A percentile compares a stretch with the other conserved stretches of the same genome.
Conservation (phyloP, 2,329 filamentous ascomycete genomes). For the Grosmannia huntii region DNA sequence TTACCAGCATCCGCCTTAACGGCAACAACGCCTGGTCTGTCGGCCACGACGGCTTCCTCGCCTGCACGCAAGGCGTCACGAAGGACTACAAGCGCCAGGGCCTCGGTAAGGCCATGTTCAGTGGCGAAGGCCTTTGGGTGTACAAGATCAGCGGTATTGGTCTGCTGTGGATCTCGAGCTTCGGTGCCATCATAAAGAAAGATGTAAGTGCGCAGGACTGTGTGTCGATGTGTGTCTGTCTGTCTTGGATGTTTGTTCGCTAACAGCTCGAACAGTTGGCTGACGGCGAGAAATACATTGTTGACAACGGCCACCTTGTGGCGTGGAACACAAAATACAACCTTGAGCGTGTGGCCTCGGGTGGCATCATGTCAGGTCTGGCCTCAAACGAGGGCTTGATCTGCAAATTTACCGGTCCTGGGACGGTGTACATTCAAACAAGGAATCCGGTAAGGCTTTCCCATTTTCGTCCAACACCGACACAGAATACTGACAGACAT, state of each 20-base stretch:
- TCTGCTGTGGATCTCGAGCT: constrained; percentile 79
- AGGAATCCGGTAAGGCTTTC: constrained; percentile 54
- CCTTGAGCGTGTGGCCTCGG: constrained; percentile 78
- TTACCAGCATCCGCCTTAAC: constrained; percentile 63
- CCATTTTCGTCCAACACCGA: not conserved
- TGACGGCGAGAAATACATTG: constrained; percentile 74
- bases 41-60: constrained; percentile 76
- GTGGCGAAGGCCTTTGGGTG: constrained; percentile 81
- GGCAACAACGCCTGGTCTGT: constrained; percentile 71
- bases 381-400: constrained; percentile 77
- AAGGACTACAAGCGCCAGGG: constrained; percentile 82
- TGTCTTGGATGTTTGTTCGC: too few species aligned
- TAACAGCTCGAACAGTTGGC: constrained; percentile 27
- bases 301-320: constrained; percentile 86
- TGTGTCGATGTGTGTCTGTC: not conserved
- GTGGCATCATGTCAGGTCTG: constrained; percentile 82
- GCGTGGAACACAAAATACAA: constrained; percentile 96
- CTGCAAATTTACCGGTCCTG: constrained; percentile 87
- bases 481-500: not conserved
- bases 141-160: constrained; percentile 76
- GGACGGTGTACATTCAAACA: constrained; percentile 86
- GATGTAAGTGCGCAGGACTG: constrained; percentile 47
- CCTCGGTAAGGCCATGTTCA: constrained; percentile 83
- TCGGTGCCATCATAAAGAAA: constrained; percentile 90
- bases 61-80: constrained; percentile 72